Percentiles rank a stretch among this genome's conserved stretches.
These are phyloP conservation scores for Neckera pumila DNA, from an alignment of 225 moss, liverwort and hornwort species.

Conservation along the genomic window DNA sequence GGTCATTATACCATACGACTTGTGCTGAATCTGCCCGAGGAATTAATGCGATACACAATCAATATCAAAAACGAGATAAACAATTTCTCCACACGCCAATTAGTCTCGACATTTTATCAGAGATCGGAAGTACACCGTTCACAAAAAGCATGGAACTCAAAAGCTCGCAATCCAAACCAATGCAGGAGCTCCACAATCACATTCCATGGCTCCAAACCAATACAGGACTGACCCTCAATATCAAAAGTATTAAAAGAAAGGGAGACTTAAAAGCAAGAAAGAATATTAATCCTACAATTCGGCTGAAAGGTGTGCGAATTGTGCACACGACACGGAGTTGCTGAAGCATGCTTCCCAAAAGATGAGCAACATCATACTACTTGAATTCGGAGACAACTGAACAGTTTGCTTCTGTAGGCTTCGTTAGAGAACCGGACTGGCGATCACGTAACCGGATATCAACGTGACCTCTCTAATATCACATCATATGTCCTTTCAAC, in stretches of 20 bases:
- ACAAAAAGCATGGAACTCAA: neutral
- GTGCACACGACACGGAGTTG: neutral
- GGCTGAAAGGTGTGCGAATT: neutral
- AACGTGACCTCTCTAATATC: neutral
- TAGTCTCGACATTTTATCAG: neutral
- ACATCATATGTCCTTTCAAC: neutral
- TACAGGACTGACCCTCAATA: neutral
- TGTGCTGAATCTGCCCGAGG: slow-evolving; percentile 20
- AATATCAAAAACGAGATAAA: neutral
- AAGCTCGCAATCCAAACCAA: neutral
- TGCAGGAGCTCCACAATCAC: neutral
- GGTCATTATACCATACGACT: slow-evolving; percentile 40
- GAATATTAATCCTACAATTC: neutral
- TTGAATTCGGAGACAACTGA: neutral
- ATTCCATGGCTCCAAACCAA: neutral
- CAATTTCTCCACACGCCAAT: neutral
- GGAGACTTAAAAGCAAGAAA: neutral
- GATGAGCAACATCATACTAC: neutral
- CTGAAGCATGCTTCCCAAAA: slow-evolving; percentile 2
- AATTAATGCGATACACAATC: neutral
- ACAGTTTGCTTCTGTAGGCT: too few relatives aligned
- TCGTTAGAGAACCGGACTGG: neutral
- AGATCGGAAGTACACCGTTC: neutral
- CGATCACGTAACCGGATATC: neutral
- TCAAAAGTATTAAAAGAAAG: too few relatives aligned